Percentiles rank a stretch among this genome's conserved stretches.
These are phyloP conservation scores for Leptographium lundbergii DNA, from an alignment of 2,329 filamentous ascomycete genomes.

Conservation along the genomic window DNA sequence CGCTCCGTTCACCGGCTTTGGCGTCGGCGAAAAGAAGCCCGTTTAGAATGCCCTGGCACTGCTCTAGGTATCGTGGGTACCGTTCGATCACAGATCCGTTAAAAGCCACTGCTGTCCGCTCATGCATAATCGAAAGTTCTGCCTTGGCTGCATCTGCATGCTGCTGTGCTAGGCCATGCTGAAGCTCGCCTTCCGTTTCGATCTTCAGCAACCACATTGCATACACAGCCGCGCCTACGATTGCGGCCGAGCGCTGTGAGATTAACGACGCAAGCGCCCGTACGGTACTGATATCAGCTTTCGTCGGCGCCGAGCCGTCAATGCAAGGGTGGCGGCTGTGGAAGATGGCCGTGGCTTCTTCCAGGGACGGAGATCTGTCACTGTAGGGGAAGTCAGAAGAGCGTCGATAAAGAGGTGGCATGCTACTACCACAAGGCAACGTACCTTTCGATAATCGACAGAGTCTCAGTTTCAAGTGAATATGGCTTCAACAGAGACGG, in stretches of 20 bases:
- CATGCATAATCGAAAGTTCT: slow-evolving; percentile 22
- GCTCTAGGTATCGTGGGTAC: slow-evolving; percentile 54
- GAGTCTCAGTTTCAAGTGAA: slow-evolving; percentile 46
- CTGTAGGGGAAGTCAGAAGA: not conserved
- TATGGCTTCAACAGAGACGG: slow-evolving; percentile 38
- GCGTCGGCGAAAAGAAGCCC: slow-evolving; percentile 33
- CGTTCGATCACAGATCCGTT: slow-evolving; percentile 71
- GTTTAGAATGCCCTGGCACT: slow-evolving; percentile 52
- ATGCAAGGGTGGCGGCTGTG: slow-evolving; percentile 34
- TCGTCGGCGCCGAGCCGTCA: slow-evolving; percentile 20
- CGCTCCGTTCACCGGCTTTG: slow-evolving; percentile 1
- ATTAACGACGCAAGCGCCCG: slow-evolving; percentile 40
- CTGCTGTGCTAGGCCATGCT: slow-evolving; percentile 3
- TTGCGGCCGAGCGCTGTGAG: slow-evolving; percentile 43
- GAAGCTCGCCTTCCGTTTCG: slow-evolving; percentile 36
- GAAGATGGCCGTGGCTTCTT: slow-evolving; percentile 35
- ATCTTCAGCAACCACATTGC: slow-evolving; percentile 43
- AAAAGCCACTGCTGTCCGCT: slow-evolving; percentile 53
- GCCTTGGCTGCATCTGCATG: slow-evolving; percentile 35
- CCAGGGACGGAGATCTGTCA: slow-evolving; percentile 14
- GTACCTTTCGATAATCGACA: slow-evolving; percentile 46
- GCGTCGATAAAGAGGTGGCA: not conserved
- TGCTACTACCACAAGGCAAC: slow-evolving; percentile 11
- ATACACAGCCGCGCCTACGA: slow-evolving; percentile 46
- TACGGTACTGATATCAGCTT: slow-evolving; percentile 37